phyloP scores from a whole-genome alignment of 139 green algal species.

The Zygnema cylindricum region DNA sequence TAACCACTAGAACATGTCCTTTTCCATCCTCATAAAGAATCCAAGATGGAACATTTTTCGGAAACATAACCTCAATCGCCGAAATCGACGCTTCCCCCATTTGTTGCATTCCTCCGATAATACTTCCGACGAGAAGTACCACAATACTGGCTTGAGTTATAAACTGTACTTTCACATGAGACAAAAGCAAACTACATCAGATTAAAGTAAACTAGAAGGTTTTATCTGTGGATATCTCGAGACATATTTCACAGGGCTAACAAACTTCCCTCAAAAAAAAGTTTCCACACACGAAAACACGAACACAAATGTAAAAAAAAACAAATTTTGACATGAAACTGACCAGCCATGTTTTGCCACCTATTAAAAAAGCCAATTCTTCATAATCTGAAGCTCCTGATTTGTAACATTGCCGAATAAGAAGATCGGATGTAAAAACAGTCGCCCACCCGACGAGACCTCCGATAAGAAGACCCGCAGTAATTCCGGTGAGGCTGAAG shows the following conservation, averaged over 20 bases:
- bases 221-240: too few relatives aligned
- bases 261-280: too few relatives aligned
- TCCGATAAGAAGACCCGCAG: not conserved
- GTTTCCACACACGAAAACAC: too few relatives aligned
- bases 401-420: constrained; percentile 34
- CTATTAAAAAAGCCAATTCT: constrained; percentile 11
- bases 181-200: too few relatives aligned
- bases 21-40: constrained; percentile 17
- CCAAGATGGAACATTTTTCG: constrained; percentile 15
- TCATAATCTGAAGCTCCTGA: constrained; percentile 22
- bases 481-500: constrained; percentile 32
- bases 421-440: constrained; percentile 22
- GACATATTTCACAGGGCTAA: too few relatives aligned
- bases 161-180: too few relatives aligned
- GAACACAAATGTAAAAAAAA: too few relatives aligned
- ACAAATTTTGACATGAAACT: too few relatives aligned
- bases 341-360: constrained; percentile 31
- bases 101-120: constrained; percentile 29
- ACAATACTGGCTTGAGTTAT: constrained; percentile 28
- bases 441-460: constrained; percentile 16
- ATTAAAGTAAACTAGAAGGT: too few relatives aligned
- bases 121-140: constrained; percentile 15
- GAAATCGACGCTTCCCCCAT: not conserved
- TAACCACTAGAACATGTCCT: not conserved
- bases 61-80: not conserved